Conservation (phyloP, 345 rosid species). For the Moricandia arvensis region DNA sequence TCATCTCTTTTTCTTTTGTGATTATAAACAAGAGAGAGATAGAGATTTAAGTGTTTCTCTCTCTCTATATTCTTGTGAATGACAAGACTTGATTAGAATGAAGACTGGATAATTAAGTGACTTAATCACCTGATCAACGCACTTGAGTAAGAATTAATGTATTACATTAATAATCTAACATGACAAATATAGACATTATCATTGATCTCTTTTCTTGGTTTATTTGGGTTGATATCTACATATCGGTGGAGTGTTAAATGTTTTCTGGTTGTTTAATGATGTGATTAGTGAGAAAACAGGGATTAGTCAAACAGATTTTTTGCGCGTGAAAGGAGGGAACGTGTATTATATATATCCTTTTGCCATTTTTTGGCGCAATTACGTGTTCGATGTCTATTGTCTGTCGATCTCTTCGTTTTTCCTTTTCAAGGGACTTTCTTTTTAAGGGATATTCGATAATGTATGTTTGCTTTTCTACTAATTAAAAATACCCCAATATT, state of each 20-base stretch:
- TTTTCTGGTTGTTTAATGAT: constrained; percentile 3
- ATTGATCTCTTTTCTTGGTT: neutral
- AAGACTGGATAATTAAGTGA: neutral
- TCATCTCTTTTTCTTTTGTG: neutral
- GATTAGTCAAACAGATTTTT: constrained; percentile 24
- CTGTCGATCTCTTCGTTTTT: neutral
- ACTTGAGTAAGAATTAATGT: neutral
- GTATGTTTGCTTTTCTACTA: neutral
- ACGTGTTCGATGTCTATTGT: constrained; percentile 14
- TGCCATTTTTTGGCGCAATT: neutral
- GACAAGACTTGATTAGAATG: neutral
- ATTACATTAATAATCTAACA: neutral
- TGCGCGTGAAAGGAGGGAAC: constrained; percentile 24
- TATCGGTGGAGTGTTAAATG: neutral
- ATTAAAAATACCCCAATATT: neutral
- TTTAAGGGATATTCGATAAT: neutral
- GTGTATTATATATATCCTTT: constrained; percentile 6
- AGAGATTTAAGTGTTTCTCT: neutral
- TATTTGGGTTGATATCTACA: neutral
- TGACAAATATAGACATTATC: neutral
- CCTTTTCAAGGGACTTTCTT: neutral
- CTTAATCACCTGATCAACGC: neutral
- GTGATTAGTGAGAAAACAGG: constrained; percentile 10
- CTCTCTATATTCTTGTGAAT: too few species aligned
- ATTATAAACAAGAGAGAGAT: neutral